Evolutionary conservation across 257 asterid genomes (phyloP), one percentile per base, ranked within the genome.

Genomic region (Rehmannia glutinosa): DNA sequence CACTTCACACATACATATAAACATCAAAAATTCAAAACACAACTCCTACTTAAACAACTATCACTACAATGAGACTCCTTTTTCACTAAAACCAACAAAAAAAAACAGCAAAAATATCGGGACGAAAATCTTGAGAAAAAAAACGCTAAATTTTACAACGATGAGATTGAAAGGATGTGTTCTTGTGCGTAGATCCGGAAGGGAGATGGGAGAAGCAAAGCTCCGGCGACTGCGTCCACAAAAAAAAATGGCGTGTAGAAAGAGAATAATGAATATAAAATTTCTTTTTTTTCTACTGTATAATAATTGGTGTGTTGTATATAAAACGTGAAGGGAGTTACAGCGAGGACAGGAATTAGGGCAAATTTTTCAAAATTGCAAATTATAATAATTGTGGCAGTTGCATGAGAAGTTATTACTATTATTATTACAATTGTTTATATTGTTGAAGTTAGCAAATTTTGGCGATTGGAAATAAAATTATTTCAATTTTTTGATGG

Each of bases 151-250:
- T 51, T 68, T 62, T 16, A 30, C 53, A 56, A 39, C 3, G 42
- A 52, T 23, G 36, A 51, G 70, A 65, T 66, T 69, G 74, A 46
- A 50, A 21, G 12, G 35, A 45, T n/a, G 62, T 70, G 71, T 2
- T 33, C 50, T 8, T 15, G 46, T 21, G 36, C 59, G 39, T 7
- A 77, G 86, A 81, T 81, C 79, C 72, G 55, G 41, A 52, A 66
- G 62, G 47, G 20, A 62, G 72, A 65, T 66, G n/a, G 63, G 54
- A 66, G 71, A 56, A 64, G 54, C 49, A 42, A 64, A 71, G 76
- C 77, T 69, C 86, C 79, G 83, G 83, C 76, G 81, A 81, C 86
- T 69, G 80, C 83, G 86, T 74, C 86, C 86, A 81, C 86, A 74
- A n/a, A 55, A 27, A 80, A 77, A 68, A 58, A 7, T 64, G 72